Base-by-base conservation (phyloP, 257 asterid species). In the Fraxinus quadrangulata region DNA sequence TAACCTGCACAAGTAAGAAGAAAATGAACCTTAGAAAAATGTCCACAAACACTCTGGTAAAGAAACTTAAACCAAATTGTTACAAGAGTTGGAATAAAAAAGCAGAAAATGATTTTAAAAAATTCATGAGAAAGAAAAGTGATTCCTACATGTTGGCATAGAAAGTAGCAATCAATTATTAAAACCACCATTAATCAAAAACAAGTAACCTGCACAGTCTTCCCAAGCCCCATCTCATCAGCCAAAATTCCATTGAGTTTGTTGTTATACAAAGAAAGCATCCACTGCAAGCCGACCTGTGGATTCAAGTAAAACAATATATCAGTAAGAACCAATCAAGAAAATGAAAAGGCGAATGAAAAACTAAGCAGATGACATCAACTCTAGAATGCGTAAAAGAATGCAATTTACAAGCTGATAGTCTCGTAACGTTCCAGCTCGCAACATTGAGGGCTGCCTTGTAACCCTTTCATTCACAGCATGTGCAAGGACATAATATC, bases 261-360 rank as follows among this genome's bases (percentile, higher is more conserved):
- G 86, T 96, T 96, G 81, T 96, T 96, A 82, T 94, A 96, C 85
- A 96, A 88, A 67, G 99, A 96, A 68, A 96, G 91, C 99, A 96
- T 96, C 99, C 99, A 96, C 90, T 96, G 99, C 90, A 96, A 87
- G 75, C 99, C 99, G 71, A 96, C 99, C 99, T 96, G 91, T 87
- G 88, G 67, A 78, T 72, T 82, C 79, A 68, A 71, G 82, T 75
- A 13, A 31, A 79, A 80, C 17, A 49, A 71, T 24, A 77, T 75
- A 81, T 75, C 68, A 66, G 59, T 67, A 69, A n/a, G 72, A 66
- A 79, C 76, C 61, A 81, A 59, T 33, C 40, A 61, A 71, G n/a
- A 70, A 67, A 66, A 66, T 56, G 31, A 71, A 39, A 75, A 75
- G 28, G 69, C 63, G 67, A 73, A 47, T 28, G 72, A 74, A 69